phyloP scores from a whole-genome alignment of 345 rosid species.

The Carallia brachiata region DNA sequence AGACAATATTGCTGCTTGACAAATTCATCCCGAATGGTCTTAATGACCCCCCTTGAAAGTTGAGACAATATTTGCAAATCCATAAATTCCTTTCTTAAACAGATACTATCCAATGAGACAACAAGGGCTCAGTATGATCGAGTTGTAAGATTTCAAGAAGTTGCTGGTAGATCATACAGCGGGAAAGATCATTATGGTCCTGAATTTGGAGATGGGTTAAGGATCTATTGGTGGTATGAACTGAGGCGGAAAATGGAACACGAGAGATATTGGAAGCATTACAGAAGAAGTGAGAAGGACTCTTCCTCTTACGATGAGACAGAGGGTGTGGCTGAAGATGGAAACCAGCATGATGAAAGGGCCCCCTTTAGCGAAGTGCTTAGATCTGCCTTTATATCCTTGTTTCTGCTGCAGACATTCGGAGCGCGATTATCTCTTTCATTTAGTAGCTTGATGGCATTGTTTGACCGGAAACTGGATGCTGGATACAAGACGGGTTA shows the following conservation, averaged over 20 bases:
- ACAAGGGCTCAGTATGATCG: slow-evolving; percentile 64
- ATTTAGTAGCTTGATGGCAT: slow-evolving; percentile 57
- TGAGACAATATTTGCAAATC: too few relatives aligned
- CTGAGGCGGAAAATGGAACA: slow-evolving; percentile 45
- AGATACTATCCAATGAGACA: slow-evolving; percentile 75
- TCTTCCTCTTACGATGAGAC: slow-evolving; percentile 29
- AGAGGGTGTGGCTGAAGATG: slow-evolving; percentile 39
- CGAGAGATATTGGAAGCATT: slow-evolving; percentile 40
- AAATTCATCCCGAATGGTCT: too few relatives aligned
- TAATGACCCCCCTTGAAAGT: too few relatives aligned
- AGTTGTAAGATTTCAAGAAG: slow-evolving; percentile 43
- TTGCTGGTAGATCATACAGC: slow-evolving; percentile 33
- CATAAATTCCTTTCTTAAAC: slow-evolving; percentile 12
- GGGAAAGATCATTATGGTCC: slow-evolving; percentile 30
- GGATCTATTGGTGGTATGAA: slow-evolving; percentile 59
- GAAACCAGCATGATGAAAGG: slow-evolving; percentile 38
- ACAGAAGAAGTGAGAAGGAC: slow-evolving; percentile 27
- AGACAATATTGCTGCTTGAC: too few relatives aligned
- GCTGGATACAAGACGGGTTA: slow-evolving; percentile 82
- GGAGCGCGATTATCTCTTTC: slow-evolving; percentile 64
- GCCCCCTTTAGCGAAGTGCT: slow-evolving; percentile 59
- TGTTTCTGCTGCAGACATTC: slow-evolving; percentile 52
- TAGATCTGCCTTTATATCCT: slow-evolving; percentile 50
- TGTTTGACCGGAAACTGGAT: slow-evolving; percentile 69
- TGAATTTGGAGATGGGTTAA: slow-evolving; percentile 50